phyloP scores from a whole-genome alignment of 106 monocot genomes.

The Gastrodia elata region DNA sequence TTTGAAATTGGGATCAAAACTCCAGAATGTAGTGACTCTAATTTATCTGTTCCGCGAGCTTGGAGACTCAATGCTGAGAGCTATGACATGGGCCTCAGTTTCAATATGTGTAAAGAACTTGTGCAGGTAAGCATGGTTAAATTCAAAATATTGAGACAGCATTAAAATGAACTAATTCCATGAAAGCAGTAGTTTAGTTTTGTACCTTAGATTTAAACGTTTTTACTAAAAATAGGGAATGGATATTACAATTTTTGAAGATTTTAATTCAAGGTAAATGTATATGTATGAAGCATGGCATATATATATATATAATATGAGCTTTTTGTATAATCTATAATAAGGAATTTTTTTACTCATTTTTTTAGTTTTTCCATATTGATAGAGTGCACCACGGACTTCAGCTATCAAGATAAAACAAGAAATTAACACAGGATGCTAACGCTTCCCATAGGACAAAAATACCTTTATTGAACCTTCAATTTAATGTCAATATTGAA shows the following conservation, averaged over 20 bases:
- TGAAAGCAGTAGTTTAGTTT: neutral
- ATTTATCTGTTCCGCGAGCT: conserved; percentile 11
- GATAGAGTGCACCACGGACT: neutral
- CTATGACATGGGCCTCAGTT: conserved; percentile 42
- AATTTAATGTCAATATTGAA: neutral
- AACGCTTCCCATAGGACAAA: neutral
- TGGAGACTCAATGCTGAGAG: conserved; percentile 14
- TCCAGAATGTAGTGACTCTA: conserved; percentile 10
- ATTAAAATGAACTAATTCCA: neutral
- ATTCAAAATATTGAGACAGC: neutral
- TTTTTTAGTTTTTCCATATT: neutral
- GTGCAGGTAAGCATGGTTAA: conserved; percentile 38
- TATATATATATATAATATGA: neutral
- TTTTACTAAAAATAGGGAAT: neutral
- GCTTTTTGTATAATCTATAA: neutral
- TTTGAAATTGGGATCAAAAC: conserved; percentile 38
- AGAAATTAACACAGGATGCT: too few relatives aligned
- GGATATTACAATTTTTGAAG: neutral
- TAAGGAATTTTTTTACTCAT: neutral
- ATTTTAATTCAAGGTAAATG: neutral
- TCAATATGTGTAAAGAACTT: conserved; percentile 61
- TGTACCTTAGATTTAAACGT: neutral
- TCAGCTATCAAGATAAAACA: neutral
- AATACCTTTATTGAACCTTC: neutral
- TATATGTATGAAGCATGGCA: neutral